phyloP scores from a whole-genome alignment of 352 stramenopile species.

The Phytopythium oedochilum region DNA sequence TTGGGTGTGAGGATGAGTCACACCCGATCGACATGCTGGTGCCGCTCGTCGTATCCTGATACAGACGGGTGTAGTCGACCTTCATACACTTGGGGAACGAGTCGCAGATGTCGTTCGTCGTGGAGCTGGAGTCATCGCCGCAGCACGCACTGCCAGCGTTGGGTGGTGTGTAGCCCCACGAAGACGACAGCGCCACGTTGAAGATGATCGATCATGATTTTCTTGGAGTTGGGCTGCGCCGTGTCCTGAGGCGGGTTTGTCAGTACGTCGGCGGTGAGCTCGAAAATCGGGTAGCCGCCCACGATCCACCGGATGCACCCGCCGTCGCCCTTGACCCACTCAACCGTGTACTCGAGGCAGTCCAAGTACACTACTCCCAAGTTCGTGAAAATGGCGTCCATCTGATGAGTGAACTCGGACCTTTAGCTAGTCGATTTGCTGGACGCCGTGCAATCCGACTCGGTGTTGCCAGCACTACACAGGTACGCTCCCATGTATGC shows the following conservation, averaged over 20 bases:
- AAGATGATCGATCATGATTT: constrained; percentile 91
- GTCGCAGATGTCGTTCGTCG: constrained; percentile 45
- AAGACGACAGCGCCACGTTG: constrained; percentile 86
- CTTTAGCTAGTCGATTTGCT: constrained; percentile 12
- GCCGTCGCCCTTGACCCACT: constrained; percentile 53
- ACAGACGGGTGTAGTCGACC: constrained; percentile 65
- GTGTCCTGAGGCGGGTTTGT: constrained; percentile 41
- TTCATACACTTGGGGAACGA: constrained; percentile 64
- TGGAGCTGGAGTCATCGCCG: constrained; percentile 17
- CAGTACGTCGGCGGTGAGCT: constrained; percentile 69
- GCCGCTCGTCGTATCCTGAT: constrained; percentile 23
- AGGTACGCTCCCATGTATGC: constrained; percentile 52
- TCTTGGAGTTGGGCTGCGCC: constrained; percentile 61
- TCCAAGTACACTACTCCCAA: constrained; percentile 78
- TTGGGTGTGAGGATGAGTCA: constrained; percentile 44
- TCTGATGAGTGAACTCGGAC: constrained; percentile 65
- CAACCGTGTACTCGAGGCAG: constrained; percentile 67
- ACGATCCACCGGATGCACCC: constrained; percentile 78
- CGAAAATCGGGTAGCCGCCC: constrained; percentile 82
- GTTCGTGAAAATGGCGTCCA: constrained; percentile 93
- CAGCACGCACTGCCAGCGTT: constrained; percentile 28
- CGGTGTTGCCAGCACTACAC: constrained; percentile 47
- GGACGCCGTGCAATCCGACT: constrained; percentile 17
- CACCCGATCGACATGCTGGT: constrained; percentile 43
- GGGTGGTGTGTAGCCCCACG: constrained; percentile 57